Conservation (phyloP, 1,284 basidiomycete genomes). For the Cryptococcus amylolentus region DNA sequence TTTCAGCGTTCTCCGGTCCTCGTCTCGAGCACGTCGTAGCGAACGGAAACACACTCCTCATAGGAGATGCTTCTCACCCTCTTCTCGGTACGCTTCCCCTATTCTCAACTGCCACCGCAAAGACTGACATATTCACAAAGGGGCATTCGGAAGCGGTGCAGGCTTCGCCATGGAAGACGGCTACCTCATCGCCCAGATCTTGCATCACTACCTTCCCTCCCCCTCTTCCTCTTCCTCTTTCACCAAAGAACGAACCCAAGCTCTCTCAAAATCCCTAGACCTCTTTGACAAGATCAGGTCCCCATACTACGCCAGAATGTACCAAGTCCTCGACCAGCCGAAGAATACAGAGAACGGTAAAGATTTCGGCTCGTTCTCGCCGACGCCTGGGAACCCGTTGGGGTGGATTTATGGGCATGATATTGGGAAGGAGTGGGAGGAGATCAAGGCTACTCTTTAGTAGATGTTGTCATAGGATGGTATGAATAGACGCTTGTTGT, state of each 20-base stretch:
- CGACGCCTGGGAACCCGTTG: background rate
- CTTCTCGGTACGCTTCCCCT: constrained; percentile 20
- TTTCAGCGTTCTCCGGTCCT: constrained; percentile 31
- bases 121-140: constrained; percentile 14
- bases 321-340: background rate
- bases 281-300: background rate
- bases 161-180: constrained; percentile 33
- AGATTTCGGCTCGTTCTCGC: background rate
- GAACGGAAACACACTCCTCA: constrained; percentile 19
- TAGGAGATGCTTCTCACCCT: constrained; percentile 31
- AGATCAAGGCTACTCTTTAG: background rate
- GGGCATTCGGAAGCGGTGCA: constrained; percentile 26
- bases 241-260: background rate
- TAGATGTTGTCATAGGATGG: too few species aligned
- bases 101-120: too few species aligned
- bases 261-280: background rate
- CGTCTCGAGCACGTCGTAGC: constrained; percentile 19
- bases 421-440: background rate
- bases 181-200: constrained; percentile 15
- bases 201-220: constrained; percentile 28
- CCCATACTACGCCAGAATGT: background rate
- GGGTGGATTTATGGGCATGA: background rate
- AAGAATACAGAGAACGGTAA: background rate
- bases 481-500: too few species aligned
- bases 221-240: constrained; percentile 12